Evolutionary conservation across 768 basidiomycete species (phyloP), one percentile per base, ranked within the genome.

Genomic region (Nidularia sp.): DNA sequence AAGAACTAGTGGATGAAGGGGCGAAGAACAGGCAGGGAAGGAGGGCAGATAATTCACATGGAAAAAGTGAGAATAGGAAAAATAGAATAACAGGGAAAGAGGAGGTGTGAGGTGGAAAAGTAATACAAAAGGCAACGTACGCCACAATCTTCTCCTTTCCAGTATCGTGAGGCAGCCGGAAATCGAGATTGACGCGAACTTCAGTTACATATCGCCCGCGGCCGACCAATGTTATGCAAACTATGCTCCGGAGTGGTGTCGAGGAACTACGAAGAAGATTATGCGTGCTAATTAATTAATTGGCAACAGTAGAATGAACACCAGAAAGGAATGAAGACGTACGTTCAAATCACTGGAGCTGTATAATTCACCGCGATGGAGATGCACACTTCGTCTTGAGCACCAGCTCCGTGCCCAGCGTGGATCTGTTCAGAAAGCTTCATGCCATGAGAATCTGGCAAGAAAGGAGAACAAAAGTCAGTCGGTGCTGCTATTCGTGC

Each of bases 81-180:
- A 18, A 18, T 18, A 18, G 18, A 18, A 18, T 45, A 50, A 44
- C 39, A 42, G 31, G 13, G 25, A 9, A 5, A 13, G 9, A 36
- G 50, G 12, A 12, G 12, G 15, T 41, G 15, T 46, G 22, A 25
- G 31, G 36, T 35, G 50, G 22, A 49, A 48, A 60, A 18, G 18
- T 18, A 18, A 18, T 18, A 18, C 18, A 18, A 18, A 18, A 18
- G 18, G 18, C 18, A 18, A 18, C 18, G 18, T 71, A 44, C 54
- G 88, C 89, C 96, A 99, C 93, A 65, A 98, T 96, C 72, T 99
- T 98, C 64, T 98, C 98, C 74, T 88, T 93, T 48, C 70, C 70
- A 54, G 97, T 94, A 58, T 98, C 97, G 34, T 81, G 76, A 55
- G 92, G 76, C 97, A 96, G 98, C 51, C 86, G 87, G 66, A 98